Conservation (phyloP, 768 basidiomycete species). For the Lyophyllum decastes region DNA sequence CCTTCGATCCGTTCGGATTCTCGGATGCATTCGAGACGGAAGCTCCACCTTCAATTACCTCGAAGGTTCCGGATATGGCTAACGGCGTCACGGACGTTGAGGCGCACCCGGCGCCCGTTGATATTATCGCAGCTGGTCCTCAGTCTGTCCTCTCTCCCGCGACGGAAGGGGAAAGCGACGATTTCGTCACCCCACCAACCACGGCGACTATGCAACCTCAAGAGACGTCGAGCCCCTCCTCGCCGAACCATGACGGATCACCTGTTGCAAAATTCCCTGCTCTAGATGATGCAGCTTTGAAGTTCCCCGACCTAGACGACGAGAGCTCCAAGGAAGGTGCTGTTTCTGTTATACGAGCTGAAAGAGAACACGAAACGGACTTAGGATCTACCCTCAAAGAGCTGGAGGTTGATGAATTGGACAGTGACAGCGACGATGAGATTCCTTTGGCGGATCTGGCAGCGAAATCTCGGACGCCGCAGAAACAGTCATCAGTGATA, state of each 20-base stretch:
- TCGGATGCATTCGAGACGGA: conserved; percentile 30
- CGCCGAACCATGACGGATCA: conserved; percentile 13
- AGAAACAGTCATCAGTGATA: conserved; percentile 17
- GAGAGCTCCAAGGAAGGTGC: conserved; percentile 9
- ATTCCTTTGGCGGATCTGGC: conserved; percentile 37
- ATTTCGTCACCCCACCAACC: conserved; percentile 63
- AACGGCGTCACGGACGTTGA: neutral
- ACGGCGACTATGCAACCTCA: conserved; percentile 29
- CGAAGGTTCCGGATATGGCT: neutral
- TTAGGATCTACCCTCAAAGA: conserved; percentile 56
- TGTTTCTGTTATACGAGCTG: conserved; percentile 15
- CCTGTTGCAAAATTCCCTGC: conserved; percentile 28
- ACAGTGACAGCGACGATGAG: conserved; percentile 52
- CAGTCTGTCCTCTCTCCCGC: conserved; percentile 16
- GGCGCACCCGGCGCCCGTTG: conserved; percentile 17
- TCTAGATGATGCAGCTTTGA: conserved; percentile 35
- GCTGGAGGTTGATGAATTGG: conserved; percentile 55
- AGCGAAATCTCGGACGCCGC: conserved; percentile 24
- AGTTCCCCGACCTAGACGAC: conserved; percentile 41
- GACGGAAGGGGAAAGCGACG: conserved; percentile 46
- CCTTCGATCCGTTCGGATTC: conserved; percentile 58
- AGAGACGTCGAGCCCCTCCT: conserved; percentile 17
- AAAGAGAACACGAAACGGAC: conserved; percentile 43
- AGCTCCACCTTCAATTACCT: neutral
- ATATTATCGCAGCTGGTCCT: conserved; percentile 15